Evolutionary conservation across 1,284 basidiomycete genomes (phyloP).

Genomic region (Ceratobasidium sp.): DNA sequence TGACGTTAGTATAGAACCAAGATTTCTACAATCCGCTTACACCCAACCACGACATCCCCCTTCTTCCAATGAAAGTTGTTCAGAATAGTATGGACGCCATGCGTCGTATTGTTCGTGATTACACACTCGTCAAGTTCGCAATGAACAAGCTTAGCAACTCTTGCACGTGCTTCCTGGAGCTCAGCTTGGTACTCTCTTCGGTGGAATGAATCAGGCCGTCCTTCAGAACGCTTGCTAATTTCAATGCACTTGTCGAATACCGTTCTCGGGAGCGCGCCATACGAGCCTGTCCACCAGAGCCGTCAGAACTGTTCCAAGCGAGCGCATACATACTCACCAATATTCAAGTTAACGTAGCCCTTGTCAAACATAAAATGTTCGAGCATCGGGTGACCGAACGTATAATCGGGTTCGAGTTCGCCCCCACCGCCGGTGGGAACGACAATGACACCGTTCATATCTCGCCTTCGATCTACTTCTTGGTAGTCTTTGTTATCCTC

Average conservation of each 20-base stretch:
- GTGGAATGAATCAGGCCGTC: slow-evolving; percentile 68
- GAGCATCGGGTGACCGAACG: slow-evolving; percentile 65
- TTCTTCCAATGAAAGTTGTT: slow-evolving; percentile 64
- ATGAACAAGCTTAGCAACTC: slow-evolving; percentile 66
- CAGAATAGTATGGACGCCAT: slow-evolving; percentile 71
- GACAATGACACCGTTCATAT: slow-evolving; percentile 47
- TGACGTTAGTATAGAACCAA: slow-evolving; percentile 4
- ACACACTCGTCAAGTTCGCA: slow-evolving; percentile 69
- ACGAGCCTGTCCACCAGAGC: slow-evolving; percentile 60
- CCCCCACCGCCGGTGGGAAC: slow-evolving; percentile 41
- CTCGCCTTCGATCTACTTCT: slow-evolving; percentile 54
- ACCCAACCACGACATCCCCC: slow-evolving; percentile 58
- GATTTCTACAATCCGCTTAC: slow-evolving; percentile 49
- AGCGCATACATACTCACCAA: slow-evolving; percentile 53
- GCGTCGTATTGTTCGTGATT: slow-evolving; percentile 68
- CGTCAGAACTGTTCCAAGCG: neutral
- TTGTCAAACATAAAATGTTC: slow-evolving; percentile 65
- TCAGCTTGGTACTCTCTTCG: slow-evolving; percentile 54
- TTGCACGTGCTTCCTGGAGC: slow-evolving; percentile 55
- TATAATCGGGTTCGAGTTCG: slow-evolving; percentile 17
- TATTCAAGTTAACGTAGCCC: slow-evolving; percentile 69
- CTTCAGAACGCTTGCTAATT: slow-evolving; percentile 59
- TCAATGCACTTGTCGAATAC: slow-evolving; percentile 61
- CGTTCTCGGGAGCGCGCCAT: slow-evolving; percentile 68
- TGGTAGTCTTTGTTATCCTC: slow-evolving; percentile 52